Base-by-base conservation (phyloP, 495 filamentous ascomycete genomes). In the Parathielavia appendiculata region DNA sequence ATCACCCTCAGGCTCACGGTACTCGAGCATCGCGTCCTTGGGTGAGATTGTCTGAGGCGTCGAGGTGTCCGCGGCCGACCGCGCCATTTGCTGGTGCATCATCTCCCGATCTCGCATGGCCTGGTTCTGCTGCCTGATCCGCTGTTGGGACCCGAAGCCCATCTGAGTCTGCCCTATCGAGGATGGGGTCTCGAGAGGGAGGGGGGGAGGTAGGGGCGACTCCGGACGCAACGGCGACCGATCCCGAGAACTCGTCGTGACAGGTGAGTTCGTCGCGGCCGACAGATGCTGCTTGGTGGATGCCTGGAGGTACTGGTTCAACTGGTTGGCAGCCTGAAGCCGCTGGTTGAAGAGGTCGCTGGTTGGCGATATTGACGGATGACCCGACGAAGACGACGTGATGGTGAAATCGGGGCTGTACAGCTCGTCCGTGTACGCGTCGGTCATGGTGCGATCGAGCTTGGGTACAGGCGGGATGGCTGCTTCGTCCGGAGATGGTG, bases 1-100 rank as follows among this genome's bases (percentile, higher is more conserved):
- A 53, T 87, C 86, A 0, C 86, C 87, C 14, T 88, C 83, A 9
- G 79, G 71, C 44, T 91, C 88, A 56, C 86, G 79, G 69, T 90
- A 96, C 26, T 96, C 92, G 58, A 95, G 75, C 58, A 92, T 69
- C 5, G 91, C 90, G 66, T 97, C 93, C 76, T 97, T 95, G 34
- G 93, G 93, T 14, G 93, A 98, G 52, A 98, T 97, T 6, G 95
- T 97, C 68, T 89, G 89, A 0, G 89, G 85, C 13, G 84, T 84
- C 59, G 75, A 67, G 9, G 76, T 72, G 19, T 77, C 66, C 13
- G 46, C 46, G 30, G 69, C 57, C 65, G 66, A 70, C 60, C 71
- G 72, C 50, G 70, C 69, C 59, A 83, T 69, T 51, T 82, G 81
- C 52, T 79, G 76, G 55, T 74, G 75, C 30, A 83, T 59, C 51